phyloP scores from a whole-genome alignment of 164 flowering plant genomes.

The Umbilicus rupestris region DNA sequence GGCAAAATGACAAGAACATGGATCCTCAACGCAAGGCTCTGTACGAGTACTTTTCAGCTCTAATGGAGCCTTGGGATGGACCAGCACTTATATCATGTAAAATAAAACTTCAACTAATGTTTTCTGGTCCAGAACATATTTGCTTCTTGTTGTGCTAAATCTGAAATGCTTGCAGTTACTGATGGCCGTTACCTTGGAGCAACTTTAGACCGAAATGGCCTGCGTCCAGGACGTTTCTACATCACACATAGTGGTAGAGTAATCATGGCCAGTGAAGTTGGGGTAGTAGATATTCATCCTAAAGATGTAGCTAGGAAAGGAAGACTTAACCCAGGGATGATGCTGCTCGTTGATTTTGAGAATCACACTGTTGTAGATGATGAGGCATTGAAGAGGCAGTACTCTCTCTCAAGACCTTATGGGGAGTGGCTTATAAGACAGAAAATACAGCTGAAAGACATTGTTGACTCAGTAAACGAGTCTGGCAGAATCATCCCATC shows the following conservation, averaged over 20 bases:
- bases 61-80: constrained; percentile 99
- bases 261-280: constrained; percentile 99
- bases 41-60: constrained; percentile 90
- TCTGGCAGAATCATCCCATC: constrained; percentile 46
- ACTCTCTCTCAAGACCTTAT: constrained; percentile 84
- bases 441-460: constrained; percentile 70
- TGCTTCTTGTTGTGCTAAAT: constrained; percentile 6
- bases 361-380: constrained; percentile 95
- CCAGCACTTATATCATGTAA: constrained; percentile 98
- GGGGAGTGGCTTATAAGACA: constrained; percentile 88
- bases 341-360: constrained; percentile 97
- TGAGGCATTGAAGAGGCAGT: constrained; percentile 85
- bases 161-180: constrained; percentile 55
- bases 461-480: constrained; percentile 56
- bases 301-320: constrained; percentile 88
- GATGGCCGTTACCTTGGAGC: constrained; percentile 99
- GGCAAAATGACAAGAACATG: constrained; percentile 99
- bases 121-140: too few relatives aligned
- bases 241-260: constrained; percentile 90
- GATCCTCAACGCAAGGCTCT: constrained; percentile 81
- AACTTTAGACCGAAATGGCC: constrained; percentile 92
- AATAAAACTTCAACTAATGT: background rate
- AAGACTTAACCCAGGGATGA: constrained; percentile 99
- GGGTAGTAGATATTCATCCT: constrained; percentile 92
- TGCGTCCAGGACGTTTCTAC: constrained; percentile 97